These are phyloP conservation scores for Dothistroma septosporum DNA, from an alignment of 2,329 filamentous ascomycete genomes.

Conservation along the genomic window DNA sequence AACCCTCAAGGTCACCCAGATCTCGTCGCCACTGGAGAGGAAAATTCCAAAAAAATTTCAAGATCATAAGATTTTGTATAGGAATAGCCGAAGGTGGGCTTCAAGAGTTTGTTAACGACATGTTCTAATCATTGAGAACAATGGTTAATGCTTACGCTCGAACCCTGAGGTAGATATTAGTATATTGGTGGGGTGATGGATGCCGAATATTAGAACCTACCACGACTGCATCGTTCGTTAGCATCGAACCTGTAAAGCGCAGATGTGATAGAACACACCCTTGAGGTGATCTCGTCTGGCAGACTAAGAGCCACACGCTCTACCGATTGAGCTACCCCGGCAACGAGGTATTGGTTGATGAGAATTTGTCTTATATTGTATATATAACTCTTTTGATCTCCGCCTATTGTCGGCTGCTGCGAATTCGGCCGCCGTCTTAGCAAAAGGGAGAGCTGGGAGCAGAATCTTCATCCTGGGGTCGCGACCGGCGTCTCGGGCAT, in stretches of 20 bases:
- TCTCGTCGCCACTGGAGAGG: background rate
- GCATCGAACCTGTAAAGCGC: background rate
- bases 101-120: background rate
- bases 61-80: slow-evolving; percentile 1
- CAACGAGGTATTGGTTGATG: slow-evolving; percentile 14
- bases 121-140: background rate
- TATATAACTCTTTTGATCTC: background rate
- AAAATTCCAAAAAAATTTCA: background rate
- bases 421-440: background rate
- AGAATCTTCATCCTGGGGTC: background rate
- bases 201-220: background rate
- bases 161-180: background rate
- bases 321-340: slow-evolving; percentile 52
- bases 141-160: background rate
- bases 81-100: slow-evolving; percentile 3
- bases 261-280: background rate
- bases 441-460: background rate
- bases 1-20: background rate
- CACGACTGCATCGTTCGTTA: background rate
- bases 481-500: background rate
- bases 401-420: background rate
- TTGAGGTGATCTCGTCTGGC: background rate
- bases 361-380: background rate
- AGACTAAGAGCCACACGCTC: slow-evolving; percentile 50
- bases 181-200: background rate